Conservation (phyloP, 139 green algal species). For the Haematococcus sp. region DNA sequence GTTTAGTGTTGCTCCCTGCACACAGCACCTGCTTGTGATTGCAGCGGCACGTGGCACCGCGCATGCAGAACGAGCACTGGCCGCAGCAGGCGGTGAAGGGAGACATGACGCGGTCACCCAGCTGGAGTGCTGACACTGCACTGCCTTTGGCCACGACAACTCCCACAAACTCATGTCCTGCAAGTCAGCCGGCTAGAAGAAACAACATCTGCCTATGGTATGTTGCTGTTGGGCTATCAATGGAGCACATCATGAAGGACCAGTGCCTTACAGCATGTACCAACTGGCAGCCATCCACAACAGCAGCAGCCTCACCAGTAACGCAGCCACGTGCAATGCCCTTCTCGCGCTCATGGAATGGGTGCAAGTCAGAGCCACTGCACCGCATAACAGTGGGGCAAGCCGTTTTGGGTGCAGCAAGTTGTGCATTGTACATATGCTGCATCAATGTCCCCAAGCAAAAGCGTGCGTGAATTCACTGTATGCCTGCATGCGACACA, state of each 20-base stretch:
- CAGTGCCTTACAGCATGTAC: no score
- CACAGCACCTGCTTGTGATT: slow-evolving; percentile 2
- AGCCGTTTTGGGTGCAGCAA: no score
- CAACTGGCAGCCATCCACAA: no score
- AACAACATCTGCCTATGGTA: no score
- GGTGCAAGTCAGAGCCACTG: slow-evolving; percentile 22
- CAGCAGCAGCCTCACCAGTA: no score
- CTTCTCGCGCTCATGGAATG: slow-evolving; percentile 27
- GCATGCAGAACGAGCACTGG: slow-evolving; percentile 53
- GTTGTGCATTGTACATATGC: background rate
- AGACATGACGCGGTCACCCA: slow-evolving; percentile 52
- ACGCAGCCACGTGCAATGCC: slow-evolving; percentile 20
- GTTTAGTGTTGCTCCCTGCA: no score
- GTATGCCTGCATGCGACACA: background rate
- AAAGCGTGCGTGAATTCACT: no score
- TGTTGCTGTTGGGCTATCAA: no score
- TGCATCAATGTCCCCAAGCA: no score
- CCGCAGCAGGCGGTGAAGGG: slow-evolving; percentile 61
- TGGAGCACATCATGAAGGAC: no score
- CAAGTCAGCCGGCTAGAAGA: no score
- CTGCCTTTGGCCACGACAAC: slow-evolving; percentile 20
- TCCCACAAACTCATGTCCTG: slow-evolving; percentile 54
- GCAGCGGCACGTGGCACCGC: slow-evolving; percentile 38
- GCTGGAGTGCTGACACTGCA: slow-evolving; percentile 14
- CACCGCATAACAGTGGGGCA: no score